Base-by-base conservation (phyloP, 352 stramenopile genomes). In the Peronosclerospora sorghi region DNA sequence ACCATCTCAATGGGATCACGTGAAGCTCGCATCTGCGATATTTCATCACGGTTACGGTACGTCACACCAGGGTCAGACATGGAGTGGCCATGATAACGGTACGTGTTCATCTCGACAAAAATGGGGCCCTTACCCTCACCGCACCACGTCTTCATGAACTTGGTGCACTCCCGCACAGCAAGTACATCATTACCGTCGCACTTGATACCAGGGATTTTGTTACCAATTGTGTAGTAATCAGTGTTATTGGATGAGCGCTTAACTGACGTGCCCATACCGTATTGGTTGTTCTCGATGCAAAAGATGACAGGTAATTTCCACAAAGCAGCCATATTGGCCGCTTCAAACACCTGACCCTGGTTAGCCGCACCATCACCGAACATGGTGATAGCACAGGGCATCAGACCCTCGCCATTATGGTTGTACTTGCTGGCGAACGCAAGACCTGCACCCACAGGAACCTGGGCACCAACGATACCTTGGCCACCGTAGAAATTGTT, bases 201-300 rank as follows among this genome's bases (percentile, higher is more conserved):
- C 63, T 90, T 89, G 43, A 98, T 79, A 48, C 97, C 96, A n/a
- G 96, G 96, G 73, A 99, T 99, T 67, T 97, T 91, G 81, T 99
- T 98, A 49, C 96, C 97, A 96, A 99, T 98, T 53, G 96, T 99
- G 84, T 99, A 99, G 83, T 99, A 99, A 43, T 98, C 92, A 32
- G 74, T 86, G 73, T 98, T 98, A 45, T 69, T 92, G 32, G 91
- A 97, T 54, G 96, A 97, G 51, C 96, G 87, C 59, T 98, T 82
- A 38, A 94, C 94, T 41, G 88, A 98, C 23, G 96, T 99, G 54
- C 97, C 97, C 97, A 99, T 99, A 56, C 96, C 96, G 72, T 99
- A 99, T 58, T 98, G 94, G 82, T 99, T 99, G 84, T 99, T 99
- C 71, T 99, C 97, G 69, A 98, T 98, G 63, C 95, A 98, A 64